Base-by-base conservation (phyloP, 192 early-diverging fungal genomes). In the Endogone sp. region DNA sequence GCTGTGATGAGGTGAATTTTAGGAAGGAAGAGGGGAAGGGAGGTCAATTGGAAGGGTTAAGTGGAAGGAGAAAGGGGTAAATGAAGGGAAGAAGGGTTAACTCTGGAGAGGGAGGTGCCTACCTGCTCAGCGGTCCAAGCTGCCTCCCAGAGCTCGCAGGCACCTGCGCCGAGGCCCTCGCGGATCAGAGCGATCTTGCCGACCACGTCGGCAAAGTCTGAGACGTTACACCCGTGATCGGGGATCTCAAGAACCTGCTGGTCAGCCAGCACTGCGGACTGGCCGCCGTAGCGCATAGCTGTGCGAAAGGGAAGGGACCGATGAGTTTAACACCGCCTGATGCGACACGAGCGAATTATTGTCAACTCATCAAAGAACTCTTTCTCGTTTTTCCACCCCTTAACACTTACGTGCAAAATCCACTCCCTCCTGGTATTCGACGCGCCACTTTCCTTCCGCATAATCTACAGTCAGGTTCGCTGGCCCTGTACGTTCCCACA, bases 251-350 rank as follows among this genome's bases (percentile, higher is more conserved):
- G 75, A n/a, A 83, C 66, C 10, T 63, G 23, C 9, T 81, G 83
- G n/a, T 71, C 65, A 21, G 63, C 63, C 27, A 89, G 78, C 2
- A 60, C 71, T 0, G 88, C 78, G 20, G 82, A 74, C 26, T 76
- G 74, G 0, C 88, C 88, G 28, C 85, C 85, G 56, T 86, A 86
- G 29, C 88, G 82, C 76, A 89, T 82, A 63, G 79, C 81, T 82
- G 24, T 23, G 25, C 21, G 44, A 10, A 44, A 24, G 24, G 49
- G 49, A 56, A 27, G 20, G 24, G 27, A n/a, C 2, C 21, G 29
- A 27, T n/a, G 28, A 62, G n/a, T n/a, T 4, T 22, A 4, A 11
- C 25, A 23, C 27, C 9, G 9, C 8, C 2, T 58, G 20, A 1
- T n/a, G n/a, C n/a, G n/a, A n/a, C n/a, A n/a, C n/a, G n/a, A n/a